These are phyloP conservation scores for Zymoseptoria brevis DNA, from an alignment of 2,329 filamentous ascomycete genomes.

Conservation along the genomic window DNA sequence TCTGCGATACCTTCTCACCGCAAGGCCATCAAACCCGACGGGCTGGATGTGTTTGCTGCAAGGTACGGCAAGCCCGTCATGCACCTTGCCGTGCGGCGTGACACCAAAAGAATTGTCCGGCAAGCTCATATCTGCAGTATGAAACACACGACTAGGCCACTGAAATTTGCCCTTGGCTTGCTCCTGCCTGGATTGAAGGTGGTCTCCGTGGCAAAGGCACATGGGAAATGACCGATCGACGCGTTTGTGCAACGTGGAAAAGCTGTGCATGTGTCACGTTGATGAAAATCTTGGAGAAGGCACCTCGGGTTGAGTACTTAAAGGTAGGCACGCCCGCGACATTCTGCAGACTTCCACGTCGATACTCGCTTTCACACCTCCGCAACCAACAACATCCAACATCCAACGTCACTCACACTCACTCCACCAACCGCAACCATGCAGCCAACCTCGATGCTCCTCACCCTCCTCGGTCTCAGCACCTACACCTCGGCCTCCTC, in stretches of 20 bases:
- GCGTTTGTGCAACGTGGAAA: background rate
- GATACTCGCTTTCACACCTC: background rate
- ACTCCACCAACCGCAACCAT: background rate
- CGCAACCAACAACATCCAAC: background rate
- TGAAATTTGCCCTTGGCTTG: background rate
- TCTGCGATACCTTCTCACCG: background rate
- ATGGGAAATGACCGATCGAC: background rate
- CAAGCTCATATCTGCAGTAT: background rate
- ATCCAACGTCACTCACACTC: background rate
- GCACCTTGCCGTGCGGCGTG: background rate
- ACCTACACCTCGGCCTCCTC: conserved; percentile 3
- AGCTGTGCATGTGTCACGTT: background rate
- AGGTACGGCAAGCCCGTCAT: background rate
- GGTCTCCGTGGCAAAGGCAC: background rate
- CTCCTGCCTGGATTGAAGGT: background rate
- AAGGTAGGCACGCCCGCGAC: background rate
- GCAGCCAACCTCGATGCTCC: background rate
- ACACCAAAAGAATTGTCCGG: background rate
- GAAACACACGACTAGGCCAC: background rate
- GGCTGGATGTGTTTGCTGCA: background rate
- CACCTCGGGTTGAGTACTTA: background rate
- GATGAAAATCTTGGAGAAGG: background rate
- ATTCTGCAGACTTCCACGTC: background rate
- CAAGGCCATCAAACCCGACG: background rate
- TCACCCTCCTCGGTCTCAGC: background rate